Base-by-base conservation (phyloP, 1,284 basidiomycete species). In the Irpex sp. region DNA sequence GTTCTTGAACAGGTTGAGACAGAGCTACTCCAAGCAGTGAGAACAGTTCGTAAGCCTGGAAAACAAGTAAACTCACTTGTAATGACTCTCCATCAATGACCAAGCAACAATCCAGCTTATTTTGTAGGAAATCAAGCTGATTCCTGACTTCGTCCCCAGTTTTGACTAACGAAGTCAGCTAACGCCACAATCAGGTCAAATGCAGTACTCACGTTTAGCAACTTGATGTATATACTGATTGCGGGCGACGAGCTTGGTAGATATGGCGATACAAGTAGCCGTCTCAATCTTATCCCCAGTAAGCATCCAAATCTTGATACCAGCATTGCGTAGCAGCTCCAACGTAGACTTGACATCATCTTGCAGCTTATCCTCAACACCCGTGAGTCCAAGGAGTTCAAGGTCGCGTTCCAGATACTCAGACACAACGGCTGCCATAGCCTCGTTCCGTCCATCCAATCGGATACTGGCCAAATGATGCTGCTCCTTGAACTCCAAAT, bases 221-320 rank as follows among this genome's bases (percentile, higher is more conserved):
- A 98, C 92, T 72, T 98, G 95, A 70, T 98, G 96, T 39, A 99
- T 97, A 73, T 98, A 98, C 75, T 99, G 97, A 71, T 95, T 95
- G 68, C 97, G 83, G 15, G 94, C 92, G 0, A 99, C 97, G 26
- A 99, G 81, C 74, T 98, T 99, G 35, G 94, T 97, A 43, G 95
- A 98, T 66, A 98, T 95, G 0, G 97, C 96, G 70, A 99, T 99
- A 76, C 96, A 98, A 36, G 96, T 93, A 5, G 97, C 97, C 2
- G 97, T 99, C 80, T 99, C 97, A 65, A 99, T 95, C 80, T 99
- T 99, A 78, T 99, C 97, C 0, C 97, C 97, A 0, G 97, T 99
- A 70, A 99, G 81, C 97, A 99, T 99, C 97, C 97, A 99, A 61
- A 99, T 98, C 81, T 95, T 98, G 77, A 99, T 90, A 1, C 97